Evolutionary conservation across 139 green algal genomes (phyloP), one percentile per base, ranked within the genome.

Genomic region (Pleodorina starrii): DNA sequence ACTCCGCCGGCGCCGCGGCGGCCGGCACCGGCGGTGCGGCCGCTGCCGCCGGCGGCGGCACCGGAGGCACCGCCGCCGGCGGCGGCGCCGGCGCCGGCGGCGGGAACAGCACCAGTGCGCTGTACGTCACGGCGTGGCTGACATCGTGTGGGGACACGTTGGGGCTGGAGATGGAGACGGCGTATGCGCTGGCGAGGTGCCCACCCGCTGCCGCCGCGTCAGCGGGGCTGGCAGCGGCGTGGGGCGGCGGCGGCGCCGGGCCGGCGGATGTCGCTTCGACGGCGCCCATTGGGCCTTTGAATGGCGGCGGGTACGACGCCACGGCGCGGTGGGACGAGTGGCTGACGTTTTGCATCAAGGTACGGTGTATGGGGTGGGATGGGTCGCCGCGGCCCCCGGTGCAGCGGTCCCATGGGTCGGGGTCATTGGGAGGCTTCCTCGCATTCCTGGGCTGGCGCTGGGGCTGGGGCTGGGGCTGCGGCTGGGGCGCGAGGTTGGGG

Each of bases 291-390:
- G n/a, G n/a, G n/a, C n/a, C n/a, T n/a, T n/a, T n/a, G n/a, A 19
- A 42, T 12, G n/a, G 60, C 81, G 60, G n/a, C 42, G 81, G 32
- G 17, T 35, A 23, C 5, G 81, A 50, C 27, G 38, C 63, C 0
- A 88, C 82, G n/a, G 84, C 84, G 14, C 84, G 35, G 29, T 98
- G 96, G 95, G 89, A 94, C 71, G 91, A 97, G 82, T 96, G 93
- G 91, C 90, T 98, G 7, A 90, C 90, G 40, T 96, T 98, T 82
- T 94, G 92, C 44, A 80, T 96, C n/a, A 98, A 98, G 94, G 92
- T 94, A 12, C 54, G 54, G 29, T n/a, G n/a, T n/a, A n/a, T n/a
- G n/a, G n/a, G n/a, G n/a, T n/a, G n/a, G n/a, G n/a, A n/a, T n/a
- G n/a, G n/a, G n/a, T n/a, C n/a, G n/a, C n/a, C n/a, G n/a, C n/a